A percentile compares a stretch with the other conserved stretches of the same genome.
Conservation (phyloP, 2,329 filamentous ascomycete genomes). For the Pseudogymnoascus sp. region DNA sequence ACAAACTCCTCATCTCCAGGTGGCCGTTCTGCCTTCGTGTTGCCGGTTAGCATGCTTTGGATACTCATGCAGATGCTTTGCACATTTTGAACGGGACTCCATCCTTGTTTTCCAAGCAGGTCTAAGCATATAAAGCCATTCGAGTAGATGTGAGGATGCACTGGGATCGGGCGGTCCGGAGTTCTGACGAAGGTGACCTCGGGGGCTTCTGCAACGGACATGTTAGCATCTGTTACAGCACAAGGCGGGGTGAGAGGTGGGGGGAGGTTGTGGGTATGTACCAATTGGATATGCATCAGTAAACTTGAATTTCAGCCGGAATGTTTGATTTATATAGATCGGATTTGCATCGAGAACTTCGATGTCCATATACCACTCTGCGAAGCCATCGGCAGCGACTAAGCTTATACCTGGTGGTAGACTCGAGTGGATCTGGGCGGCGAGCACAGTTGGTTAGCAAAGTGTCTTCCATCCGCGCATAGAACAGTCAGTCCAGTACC, state of each 20-base stretch:
- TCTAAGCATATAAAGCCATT: conserved; percentile 99
- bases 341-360: conserved; percentile 84
- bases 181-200: conserved; percentile 81
- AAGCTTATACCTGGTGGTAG: conserved; percentile 65
- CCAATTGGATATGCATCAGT: conserved; percentile 81
- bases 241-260: not conserved
- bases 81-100: conserved; percentile 95
- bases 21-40: conserved; percentile 83
- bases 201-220: conserved; percentile 62
- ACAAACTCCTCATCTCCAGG: conserved; percentile 89
- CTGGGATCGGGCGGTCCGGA: conserved; percentile 65
- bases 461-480: not conserved
- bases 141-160: conserved; percentile 96
- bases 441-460: not conserved
- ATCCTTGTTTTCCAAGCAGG: conserved; percentile 77
- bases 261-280: conserved; percentile 34
- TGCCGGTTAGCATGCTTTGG: conserved; percentile 96
- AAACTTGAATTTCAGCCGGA: conserved; percentile 83
- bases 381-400: conserved; percentile 71
- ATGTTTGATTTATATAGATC: conserved; percentile 72
- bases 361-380: conserved; percentile 91
- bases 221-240: not conserved
- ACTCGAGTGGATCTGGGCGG: conserved; percentile 25
- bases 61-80: conserved; percentile 96
- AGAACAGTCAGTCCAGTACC: conserved; percentile 32